Evolutionary conservation across 2,329 filamentous ascomycete genomes (phyloP), one percentile per base, ranked within the genome.

Genomic region (Scopulariopsis brevicaulis): DNA sequence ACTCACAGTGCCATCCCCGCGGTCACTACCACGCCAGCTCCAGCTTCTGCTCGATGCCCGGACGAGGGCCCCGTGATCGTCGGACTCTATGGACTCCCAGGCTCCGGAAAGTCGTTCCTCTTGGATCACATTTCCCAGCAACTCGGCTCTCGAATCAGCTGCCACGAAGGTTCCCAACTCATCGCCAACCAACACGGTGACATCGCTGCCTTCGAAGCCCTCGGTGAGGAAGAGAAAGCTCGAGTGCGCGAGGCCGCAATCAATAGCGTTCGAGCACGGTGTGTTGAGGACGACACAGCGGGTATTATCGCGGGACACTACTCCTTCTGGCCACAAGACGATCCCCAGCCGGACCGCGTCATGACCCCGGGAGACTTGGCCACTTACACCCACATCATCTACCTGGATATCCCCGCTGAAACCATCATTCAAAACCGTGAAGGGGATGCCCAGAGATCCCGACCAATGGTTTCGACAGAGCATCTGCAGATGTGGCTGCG

Each of bases 361-460:
- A 72, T 67, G 55, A 84, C 78, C 0, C 12, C 66, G 1, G 67
- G 63, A 8, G 82, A 86, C 58, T 54, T 75, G 4, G 51, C 69
- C 0, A 71, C 66, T 0, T 86, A 74, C 64, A 82, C 80, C 0
- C 81, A 86, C 62, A 79, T 87, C 15, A 51, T 86, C 14, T 85
- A 86, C 62, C 63, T 86, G 32, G 66, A 79, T 51, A 63, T 73
- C 1, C 62, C 70, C 1, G 61, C 71, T 0, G 12, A 40, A 11
- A 14, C 37, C 4, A 18, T 40, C 12, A 4, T 14, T 18, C 37
- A 40, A 40, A 14, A 40, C 37, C 37, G 37, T 4, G 12, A 40
- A 18, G 37, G 18, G 37, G 37, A 40, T 18, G 12, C 37, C 5
- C 4, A 3, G 4, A 11, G 37, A 12, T 14, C 14, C 12, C 37